Percentiles rank a stretch among this genome's conserved stretches.
These are phyloP conservation scores for Pouteria campechiana DNA, from an alignment of 179 eudicot genomes.

Conservation along the genomic window DNA sequence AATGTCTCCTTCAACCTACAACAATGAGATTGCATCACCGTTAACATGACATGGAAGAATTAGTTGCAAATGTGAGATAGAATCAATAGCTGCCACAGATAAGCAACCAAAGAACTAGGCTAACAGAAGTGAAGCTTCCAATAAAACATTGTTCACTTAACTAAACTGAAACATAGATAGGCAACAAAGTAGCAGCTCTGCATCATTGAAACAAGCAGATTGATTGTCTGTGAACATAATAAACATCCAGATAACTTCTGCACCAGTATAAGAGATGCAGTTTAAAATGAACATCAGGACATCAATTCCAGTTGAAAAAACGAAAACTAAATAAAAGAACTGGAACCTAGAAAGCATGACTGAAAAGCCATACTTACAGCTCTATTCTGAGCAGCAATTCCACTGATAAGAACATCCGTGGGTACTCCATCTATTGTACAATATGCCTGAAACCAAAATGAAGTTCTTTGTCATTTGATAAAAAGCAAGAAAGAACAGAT, in stretches of 20 bases:
- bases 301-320: not conserved
- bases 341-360: too few relatives aligned
- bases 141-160: too few relatives aligned
- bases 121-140: not conserved
- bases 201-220: too few relatives aligned
- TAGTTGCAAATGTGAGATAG: too few relatives aligned
- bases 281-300: too few relatives aligned
- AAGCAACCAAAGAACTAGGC: not conserved
- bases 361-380: conserved; percentile 64
- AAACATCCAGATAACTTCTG: too few relatives aligned
- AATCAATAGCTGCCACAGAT: too few relatives aligned
- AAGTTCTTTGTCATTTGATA: not conserved
- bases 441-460: conserved; percentile 51
- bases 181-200: too few relatives aligned
- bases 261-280: too few relatives aligned
- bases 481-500: not conserved
- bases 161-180: too few relatives aligned
- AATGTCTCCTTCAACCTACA: conserved; percentile 82
- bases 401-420: conserved; percentile 60
- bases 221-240: too few relatives aligned
- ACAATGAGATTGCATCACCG: conserved; percentile 1
- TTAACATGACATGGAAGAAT: not conserved
- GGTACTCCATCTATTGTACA: conserved; percentile 84
- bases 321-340: not conserved
- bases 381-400: conserved; percentile 68